These are phyloP conservation scores for Kwoniella bestiolae DNA, from an alignment of 768 basidiomycete species.

Conservation along the genomic window DNA sequence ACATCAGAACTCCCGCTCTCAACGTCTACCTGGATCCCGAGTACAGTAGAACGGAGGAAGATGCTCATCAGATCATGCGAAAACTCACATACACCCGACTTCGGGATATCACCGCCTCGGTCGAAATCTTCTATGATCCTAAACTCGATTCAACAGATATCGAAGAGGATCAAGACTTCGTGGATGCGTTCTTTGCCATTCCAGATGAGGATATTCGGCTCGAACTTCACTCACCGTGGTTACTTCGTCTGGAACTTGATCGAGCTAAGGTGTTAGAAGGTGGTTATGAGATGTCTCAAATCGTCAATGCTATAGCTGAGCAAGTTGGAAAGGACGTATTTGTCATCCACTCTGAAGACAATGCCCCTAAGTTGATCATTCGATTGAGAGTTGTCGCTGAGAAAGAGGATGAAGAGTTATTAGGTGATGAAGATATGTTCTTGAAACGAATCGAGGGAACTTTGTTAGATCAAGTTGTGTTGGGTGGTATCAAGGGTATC, in stretches of 20 bases:
- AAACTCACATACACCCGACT: conserved; percentile 85
- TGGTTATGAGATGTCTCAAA: conserved; percentile 91
- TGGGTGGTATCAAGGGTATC: conserved; percentile 90
- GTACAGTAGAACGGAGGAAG: conserved; percentile 68
- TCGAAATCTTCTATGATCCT: conserved; percentile 98
- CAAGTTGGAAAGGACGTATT: conserved; percentile 95
- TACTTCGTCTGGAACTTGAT: conserved; percentile 94
- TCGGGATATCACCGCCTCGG: conserved; percentile 88
- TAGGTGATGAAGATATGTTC: conserved; percentile 93
- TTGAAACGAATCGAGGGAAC: conserved; percentile 93
- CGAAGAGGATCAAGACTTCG: conserved; percentile 92
- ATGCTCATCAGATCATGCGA: conserved; percentile 53
- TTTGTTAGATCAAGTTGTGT: conserved; percentile 90
- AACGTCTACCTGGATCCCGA: conserved; percentile 68
- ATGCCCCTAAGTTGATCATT: conserved; percentile 94
- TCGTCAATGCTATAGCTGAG: conserved; percentile 89
- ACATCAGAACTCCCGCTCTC: conserved; percentile 98
- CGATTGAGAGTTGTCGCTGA: conserved; percentile 90
- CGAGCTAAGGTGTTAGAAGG: conserved; percentile 97
- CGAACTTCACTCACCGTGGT: conserved; percentile 93
- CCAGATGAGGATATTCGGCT: conserved; percentile 94
- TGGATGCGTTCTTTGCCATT: conserved; percentile 98
- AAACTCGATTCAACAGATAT: conserved; percentile 89
- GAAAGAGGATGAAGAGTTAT: conserved; percentile 65
- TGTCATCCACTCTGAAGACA: conserved; percentile 99